A percentile compares a stretch with the other conserved stretches of the same genome.
These are phyloP conservation scores for Hortaea werneckii DNA, from an alignment of 2,329 filamentous ascomycete genomes.

Conservation along the genomic window DNA sequence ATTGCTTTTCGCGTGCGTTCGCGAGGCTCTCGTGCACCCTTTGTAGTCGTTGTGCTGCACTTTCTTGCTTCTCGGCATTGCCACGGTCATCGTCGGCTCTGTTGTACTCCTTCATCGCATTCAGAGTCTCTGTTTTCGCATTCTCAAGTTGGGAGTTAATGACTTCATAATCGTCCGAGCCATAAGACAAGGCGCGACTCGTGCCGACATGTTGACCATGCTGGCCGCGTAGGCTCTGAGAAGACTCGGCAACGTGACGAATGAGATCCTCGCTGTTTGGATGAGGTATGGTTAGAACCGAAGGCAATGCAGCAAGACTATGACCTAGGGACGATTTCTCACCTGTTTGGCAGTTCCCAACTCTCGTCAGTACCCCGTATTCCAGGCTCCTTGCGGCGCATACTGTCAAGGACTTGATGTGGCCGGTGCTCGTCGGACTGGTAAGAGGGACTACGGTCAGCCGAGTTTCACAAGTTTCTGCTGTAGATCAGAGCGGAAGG, in stretches of 20 bases:
- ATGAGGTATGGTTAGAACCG: slow-evolving; percentile 3
- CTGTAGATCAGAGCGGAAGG: no score
- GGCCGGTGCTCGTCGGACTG: no score
- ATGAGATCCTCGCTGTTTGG: slow-evolving; percentile 10
- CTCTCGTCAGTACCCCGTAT: slow-evolving; percentile 11
- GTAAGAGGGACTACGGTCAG: no score
- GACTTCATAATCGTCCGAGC: slow-evolving; percentile 7
- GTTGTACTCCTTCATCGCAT: slow-evolving; percentile 3
- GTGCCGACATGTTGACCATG: slow-evolving; percentile 7
- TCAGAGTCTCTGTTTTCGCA: slow-evolving; percentile 11
- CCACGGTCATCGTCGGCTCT: background rate
- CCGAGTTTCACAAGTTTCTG: no score
- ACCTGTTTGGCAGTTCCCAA: slow-evolving; percentile 12
- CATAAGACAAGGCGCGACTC: background rate
- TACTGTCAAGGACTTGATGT: background rate
- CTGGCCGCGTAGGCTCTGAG: slow-evolving; percentile 1
- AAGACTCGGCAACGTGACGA: slow-evolving; percentile 11
- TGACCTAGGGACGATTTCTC: background rate
- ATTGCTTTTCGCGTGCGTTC: background rate
- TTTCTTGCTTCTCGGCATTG: background rate
- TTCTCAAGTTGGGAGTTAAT: slow-evolving; percentile 15
- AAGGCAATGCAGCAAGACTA: background rate
- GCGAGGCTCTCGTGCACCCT: slow-evolving; percentile 7
- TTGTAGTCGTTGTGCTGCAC: slow-evolving; percentile 7
- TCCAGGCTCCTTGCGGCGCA: background rate